These are phyloP conservation scores for Globisporangium camurandrum DNA, from an alignment of 352 stramenopile species.

Conservation along the genomic window DNA sequence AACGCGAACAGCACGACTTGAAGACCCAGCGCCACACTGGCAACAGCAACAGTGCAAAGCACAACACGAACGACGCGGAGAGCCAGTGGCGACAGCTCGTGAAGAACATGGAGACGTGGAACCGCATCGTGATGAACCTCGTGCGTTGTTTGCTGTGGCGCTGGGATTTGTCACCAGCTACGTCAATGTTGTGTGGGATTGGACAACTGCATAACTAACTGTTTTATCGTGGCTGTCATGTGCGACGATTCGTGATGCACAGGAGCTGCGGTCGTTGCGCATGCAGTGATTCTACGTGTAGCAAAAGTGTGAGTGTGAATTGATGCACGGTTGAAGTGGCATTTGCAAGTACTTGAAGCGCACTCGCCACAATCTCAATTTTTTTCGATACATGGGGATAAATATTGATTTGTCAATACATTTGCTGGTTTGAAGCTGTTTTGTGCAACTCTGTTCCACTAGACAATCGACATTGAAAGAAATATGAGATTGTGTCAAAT, in stretches of 20 bases:
- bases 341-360: too few species aligned
- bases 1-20: slow-evolving; percentile 31
- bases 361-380: too few species aligned
- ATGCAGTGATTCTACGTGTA: neutral
- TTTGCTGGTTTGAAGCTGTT: too few species aligned
- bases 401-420: neutral
- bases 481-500: neutral
- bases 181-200: neutral
- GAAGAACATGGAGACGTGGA: slow-evolving; percentile 84
- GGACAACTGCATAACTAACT: neutral
- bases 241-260: neutral
- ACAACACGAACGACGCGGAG: slow-evolving; percentile 30
- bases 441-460: too few species aligned
- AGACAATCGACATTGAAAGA: neutral
- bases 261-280: neutral
- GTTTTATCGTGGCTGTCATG: neutral
- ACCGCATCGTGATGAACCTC: slow-evolving; percentile 79
- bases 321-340: neutral
- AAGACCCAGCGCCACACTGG: slow-evolving; percentile 15
- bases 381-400: neutral
- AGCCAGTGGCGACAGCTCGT: slow-evolving; percentile 69
- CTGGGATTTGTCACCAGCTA: too few species aligned
- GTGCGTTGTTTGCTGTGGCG: slow-evolving; percentile 15
- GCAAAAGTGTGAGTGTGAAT: neutral
- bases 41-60: neutral